Evolutionary conservation across 2,329 filamentous ascomycete genomes (phyloP).

Genomic region (Diaporthe nobilis): DNA sequence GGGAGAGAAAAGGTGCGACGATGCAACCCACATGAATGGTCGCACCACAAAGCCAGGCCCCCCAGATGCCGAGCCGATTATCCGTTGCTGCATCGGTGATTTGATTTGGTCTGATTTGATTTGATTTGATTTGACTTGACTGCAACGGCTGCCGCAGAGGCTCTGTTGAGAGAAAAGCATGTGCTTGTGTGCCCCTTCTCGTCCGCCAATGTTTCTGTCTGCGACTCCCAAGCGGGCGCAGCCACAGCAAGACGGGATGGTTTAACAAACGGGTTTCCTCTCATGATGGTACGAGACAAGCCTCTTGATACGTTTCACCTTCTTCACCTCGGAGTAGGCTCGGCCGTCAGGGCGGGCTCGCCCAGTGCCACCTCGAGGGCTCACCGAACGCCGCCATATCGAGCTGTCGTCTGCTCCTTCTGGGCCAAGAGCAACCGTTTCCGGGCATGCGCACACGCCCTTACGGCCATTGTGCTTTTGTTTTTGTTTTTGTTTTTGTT

Average conservation of each 20-base stretch:
- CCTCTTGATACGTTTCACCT: slow-evolving; percentile 38
- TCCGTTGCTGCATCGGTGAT: slow-evolving; percentile 19
- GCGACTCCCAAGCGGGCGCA: background rate
- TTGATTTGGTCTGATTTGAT: background rate
- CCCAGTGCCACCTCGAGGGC: background rate
- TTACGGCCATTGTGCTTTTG: background rate
- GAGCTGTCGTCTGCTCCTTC: background rate
- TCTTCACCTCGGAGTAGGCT: background rate
- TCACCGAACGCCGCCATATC: background rate
- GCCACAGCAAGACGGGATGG: background rate
- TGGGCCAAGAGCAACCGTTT: background rate
- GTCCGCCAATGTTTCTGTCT: background rate
- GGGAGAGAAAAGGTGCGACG: slow-evolving; percentile 2
- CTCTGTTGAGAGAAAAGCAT: background rate
- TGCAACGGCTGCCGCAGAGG: background rate
- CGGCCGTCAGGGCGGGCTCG: background rate
- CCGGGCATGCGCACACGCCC: background rate
- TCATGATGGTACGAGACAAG: slow-evolving; percentile 28
- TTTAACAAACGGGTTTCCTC: slow-evolving; percentile 5
- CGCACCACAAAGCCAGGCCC: slow-evolving; percentile 11
- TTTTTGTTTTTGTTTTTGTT: background rate
- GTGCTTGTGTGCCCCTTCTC: background rate
- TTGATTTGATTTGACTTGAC: background rate
- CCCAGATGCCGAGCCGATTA: slow-evolving; percentile 27
- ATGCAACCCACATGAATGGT: slow-evolving; percentile 26